phyloP scores from a whole-genome alignment of 371 early-diverging fungal genomes.

The Amoeboaphelidium protococcarum region DNA sequence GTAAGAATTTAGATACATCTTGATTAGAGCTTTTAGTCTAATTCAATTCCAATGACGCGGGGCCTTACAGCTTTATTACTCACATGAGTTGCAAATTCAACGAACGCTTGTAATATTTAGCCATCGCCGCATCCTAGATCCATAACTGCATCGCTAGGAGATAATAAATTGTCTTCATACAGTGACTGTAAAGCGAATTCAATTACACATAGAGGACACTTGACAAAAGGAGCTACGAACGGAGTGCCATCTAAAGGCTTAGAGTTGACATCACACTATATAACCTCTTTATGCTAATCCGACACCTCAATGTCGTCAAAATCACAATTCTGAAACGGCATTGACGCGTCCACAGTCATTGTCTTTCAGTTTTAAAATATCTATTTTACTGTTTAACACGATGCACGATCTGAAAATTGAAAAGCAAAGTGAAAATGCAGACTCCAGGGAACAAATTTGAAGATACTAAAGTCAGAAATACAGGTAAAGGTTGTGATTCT shows the following conservation, averaged over 20 bases:
- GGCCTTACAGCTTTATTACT: not conserved
- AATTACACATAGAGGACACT: not conserved
- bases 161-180: not conserved
- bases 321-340: too few species aligned
- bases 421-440: too few species aligned
- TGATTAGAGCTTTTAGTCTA: not conserved
- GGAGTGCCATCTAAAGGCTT: not conserved
- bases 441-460: too few species aligned
- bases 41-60: not conserved
- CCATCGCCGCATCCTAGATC: not conserved
- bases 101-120: not conserved
- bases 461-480: too few species aligned
- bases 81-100: not conserved
- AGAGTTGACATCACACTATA: too few species aligned
- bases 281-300: too few species aligned
- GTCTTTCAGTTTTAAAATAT: too few species aligned
- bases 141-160: not conserved
- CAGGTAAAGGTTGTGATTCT: too few species aligned
- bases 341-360: too few species aligned
- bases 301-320: too few species aligned
- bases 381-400: too few species aligned
- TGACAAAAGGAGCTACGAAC: not conserved
- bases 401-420: too few species aligned
- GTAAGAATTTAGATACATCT: not conserved
- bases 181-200: not conserved